Conservation (phyloP, 768 basidiomycete species). For the Lentinus brumalis region DNA sequence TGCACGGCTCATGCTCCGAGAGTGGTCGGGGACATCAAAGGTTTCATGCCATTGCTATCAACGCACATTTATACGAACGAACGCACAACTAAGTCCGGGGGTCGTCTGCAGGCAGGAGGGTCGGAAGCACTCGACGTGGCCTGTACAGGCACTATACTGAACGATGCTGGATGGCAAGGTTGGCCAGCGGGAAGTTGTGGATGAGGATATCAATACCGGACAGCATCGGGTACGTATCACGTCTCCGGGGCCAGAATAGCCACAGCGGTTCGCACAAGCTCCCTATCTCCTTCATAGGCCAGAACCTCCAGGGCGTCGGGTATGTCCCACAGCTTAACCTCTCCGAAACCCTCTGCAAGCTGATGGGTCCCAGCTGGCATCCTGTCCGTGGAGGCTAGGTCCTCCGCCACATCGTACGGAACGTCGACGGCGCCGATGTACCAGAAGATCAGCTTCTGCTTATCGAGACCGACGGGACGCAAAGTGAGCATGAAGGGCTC, state of each 20-base stretch:
- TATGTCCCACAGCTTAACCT: constrained; percentile 5
- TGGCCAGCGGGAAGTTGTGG: too few relatives aligned
- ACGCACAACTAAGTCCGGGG: too few relatives aligned
- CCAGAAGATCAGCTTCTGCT: constrained; percentile 19
- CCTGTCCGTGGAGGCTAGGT: too few relatives aligned
- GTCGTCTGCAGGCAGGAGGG: too few relatives aligned
- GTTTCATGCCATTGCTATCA: too few relatives aligned
- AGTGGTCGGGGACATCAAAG: too few relatives aligned
- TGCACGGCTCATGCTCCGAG: too few relatives aligned
- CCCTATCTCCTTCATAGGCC: constrained; percentile 9
- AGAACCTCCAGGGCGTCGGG: constrained; percentile 9
- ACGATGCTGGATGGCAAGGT: too few relatives aligned
- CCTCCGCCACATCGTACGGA: not conserved
- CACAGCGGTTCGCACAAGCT: constrained; percentile 8
- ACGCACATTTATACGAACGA: too few relatives aligned
- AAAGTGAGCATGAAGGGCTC: constrained; percentile 19
- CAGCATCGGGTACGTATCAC: not conserved
- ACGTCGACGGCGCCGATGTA: constrained; percentile 16
- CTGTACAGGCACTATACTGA: too few relatives aligned
- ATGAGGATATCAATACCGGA: too few relatives aligned
- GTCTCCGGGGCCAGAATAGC: not conserved
- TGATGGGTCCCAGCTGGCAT: constrained; percentile 6
- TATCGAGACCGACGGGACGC: constrained; percentile 5
- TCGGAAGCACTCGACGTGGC: too few relatives aligned
- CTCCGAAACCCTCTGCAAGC: constrained; percentile 12